Percentiles rank a stretch among this genome's conserved stretches.
Evolutionary conservation across 75 land plant species (phyloP).

Genomic region (Larix kaempferi): DNA sequence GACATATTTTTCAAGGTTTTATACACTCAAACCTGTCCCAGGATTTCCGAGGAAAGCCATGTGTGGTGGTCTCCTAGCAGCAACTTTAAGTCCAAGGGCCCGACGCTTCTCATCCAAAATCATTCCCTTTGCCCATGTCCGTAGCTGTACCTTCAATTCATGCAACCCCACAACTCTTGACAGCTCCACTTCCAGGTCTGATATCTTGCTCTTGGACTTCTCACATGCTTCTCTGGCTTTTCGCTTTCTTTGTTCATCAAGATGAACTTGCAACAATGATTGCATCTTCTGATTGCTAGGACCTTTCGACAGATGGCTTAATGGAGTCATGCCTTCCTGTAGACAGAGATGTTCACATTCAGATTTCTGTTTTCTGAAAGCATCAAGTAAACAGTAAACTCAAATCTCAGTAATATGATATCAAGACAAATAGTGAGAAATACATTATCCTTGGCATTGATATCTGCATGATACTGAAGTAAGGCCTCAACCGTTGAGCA

Average conservation of each 20-base stretch:
- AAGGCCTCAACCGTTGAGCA: constrained; percentile 60
- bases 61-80: constrained; percentile 65
- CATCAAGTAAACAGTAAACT: background rate
- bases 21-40: constrained; percentile 60
- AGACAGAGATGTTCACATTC: background rate
- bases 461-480: constrained; percentile 73
- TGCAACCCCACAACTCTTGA: constrained; percentile 66
- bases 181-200: constrained; percentile 62
- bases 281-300: constrained; percentile 65
- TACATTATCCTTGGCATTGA: constrained; percentile 76
- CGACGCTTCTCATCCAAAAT: constrained; percentile 73
- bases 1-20: background rate
- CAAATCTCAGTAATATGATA: background rate
- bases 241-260: constrained; percentile 61
- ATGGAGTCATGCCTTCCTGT: constrained; percentile 79
- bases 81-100: constrained; percentile 74
- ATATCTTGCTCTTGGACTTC: constrained; percentile 71
- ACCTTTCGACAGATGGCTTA: constrained; percentile 70
- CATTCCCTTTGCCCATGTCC: constrained; percentile 91
- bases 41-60: constrained; percentile 94
- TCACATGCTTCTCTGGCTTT: constrained; percentile 62
- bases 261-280: constrained; percentile 38
- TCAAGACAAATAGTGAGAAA: background rate
- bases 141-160: constrained; percentile 65
- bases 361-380: constrained; percentile 1